These are phyloP conservation scores for Diaporthe sp. DNA, from an alignment of 2,329 filamentous ascomycete species.

Conservation along the genomic window DNA sequence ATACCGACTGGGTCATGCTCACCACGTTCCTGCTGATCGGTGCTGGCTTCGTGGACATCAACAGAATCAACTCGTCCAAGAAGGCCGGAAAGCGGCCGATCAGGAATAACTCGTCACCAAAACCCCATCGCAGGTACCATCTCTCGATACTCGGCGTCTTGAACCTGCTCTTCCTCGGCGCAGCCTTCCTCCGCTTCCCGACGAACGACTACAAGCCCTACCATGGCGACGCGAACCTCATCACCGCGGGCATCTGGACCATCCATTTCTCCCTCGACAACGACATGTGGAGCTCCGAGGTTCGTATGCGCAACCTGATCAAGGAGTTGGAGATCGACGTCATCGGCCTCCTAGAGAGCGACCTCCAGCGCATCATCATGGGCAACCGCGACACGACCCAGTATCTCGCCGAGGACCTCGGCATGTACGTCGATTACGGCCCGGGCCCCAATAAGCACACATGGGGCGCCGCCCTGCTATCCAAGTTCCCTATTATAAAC, in stretches of 20 bases:
- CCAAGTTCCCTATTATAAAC: conserved; percentile 97
- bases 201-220: conserved; percentile 93
- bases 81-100: conserved; percentile 52
- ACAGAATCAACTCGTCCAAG: conserved; percentile 62
- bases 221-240: conserved; percentile 86
- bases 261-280: conserved; percentile 99
- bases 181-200: conserved; percentile 92
- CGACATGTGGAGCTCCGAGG: conserved; percentile 98
- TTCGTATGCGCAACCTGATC: conserved; percentile 91
- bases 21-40: conserved; percentile 88
- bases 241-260: conserved; percentile 98
- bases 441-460: conserved; percentile 99
- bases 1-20: conserved; percentile 95
- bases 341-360: conserved; percentile 92
- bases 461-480: conserved; percentile 92
- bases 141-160: conserved; percentile 75
- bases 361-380: conserved; percentile 99
- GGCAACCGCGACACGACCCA: conserved; percentile 97
- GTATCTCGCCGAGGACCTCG: conserved; percentile 93
- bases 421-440: conserved; percentile 98
- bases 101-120: conserved; percentile 37
- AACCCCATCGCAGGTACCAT: conserved; percentile 67
- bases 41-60: conserved; percentile 83
- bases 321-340: conserved; percentile 98
- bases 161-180: conserved; percentile 83